Conservation (phyloP, 2,329 filamentous ascomycete genomes). For the Fusarium guadeloupense region DNA sequence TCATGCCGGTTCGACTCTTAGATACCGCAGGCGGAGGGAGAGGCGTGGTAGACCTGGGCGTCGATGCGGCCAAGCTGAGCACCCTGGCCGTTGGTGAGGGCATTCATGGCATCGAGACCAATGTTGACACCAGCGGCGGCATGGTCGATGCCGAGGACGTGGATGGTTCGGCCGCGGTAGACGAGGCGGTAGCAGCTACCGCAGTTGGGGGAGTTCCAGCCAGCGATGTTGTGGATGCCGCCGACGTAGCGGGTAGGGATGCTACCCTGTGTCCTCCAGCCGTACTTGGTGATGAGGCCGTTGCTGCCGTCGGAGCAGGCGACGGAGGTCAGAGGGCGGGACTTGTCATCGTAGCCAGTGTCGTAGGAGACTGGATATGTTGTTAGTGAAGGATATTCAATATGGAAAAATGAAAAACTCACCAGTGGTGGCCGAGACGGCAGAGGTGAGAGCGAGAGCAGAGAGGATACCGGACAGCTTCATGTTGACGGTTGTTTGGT, state of each 20-base stretch:
- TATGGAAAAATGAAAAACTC: neutral
- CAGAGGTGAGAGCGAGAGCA: slow-evolving; percentile 51
- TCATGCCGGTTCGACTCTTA: slow-evolving; percentile 34
- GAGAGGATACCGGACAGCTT: slow-evolving; percentile 53
- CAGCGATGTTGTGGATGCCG: slow-evolving; percentile 59
- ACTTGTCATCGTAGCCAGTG: slow-evolving; percentile 70
- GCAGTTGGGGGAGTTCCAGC: slow-evolving; percentile 67
- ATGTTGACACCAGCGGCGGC: slow-evolving; percentile 63
- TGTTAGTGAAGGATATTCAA: slow-evolving; percentile 20
- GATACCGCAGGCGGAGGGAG: slow-evolving; percentile 55
- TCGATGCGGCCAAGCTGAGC: slow-evolving; percentile 61
- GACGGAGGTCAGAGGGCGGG: slow-evolving; percentile 64
- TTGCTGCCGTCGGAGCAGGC: slow-evolving; percentile 75
- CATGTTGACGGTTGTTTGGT: slow-evolving; percentile 50
- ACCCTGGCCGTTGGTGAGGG: slow-evolving; percentile 62
- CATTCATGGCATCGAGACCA: slow-evolving; percentile 64
- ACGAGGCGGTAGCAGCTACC: slow-evolving; percentile 67
- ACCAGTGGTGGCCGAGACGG: slow-evolving; percentile 51
- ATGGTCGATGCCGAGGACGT: slow-evolving; percentile 66
- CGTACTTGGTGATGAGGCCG: slow-evolving; percentile 70
- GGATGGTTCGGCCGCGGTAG: slow-evolving; percentile 61
- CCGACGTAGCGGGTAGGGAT: slow-evolving; percentile 65
- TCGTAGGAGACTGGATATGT: slow-evolving; percentile 72
- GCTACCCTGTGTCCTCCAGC: slow-evolving; percentile 64
- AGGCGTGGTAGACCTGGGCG: slow-evolving; percentile 57